Evolutionary conservation across 192 early-diverging fungal genomes (phyloP).

Genomic region (Coemansia sp.): DNA sequence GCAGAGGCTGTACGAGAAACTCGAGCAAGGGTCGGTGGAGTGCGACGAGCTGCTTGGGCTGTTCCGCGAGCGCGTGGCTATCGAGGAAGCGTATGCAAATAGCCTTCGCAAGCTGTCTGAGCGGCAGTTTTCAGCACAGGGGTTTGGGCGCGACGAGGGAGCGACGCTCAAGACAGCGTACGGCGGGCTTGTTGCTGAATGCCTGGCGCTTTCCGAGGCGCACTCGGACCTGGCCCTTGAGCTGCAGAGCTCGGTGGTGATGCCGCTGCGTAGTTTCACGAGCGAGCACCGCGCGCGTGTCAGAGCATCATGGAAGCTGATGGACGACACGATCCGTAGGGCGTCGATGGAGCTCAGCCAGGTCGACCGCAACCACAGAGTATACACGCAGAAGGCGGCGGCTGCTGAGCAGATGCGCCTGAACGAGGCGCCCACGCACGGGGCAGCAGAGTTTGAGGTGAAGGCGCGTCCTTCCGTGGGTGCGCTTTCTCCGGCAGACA

Average conservation of each 20-base stretch:
- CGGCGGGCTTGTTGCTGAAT: constrained; percentile 47
- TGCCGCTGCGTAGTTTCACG: constrained; percentile 47
- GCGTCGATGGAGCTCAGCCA: constrained; percentile 41
- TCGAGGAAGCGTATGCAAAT: constrained; percentile 49
- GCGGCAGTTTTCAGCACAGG: constrained; percentile 22
- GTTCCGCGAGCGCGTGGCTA: constrained; percentile 45
- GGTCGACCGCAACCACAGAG: constrained; percentile 48
- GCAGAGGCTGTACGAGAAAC: constrained; percentile 47
- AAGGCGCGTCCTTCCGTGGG: constrained; percentile 34
- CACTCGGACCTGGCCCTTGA: constrained; percentile 47
- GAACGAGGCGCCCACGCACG: constrained; percentile 20
- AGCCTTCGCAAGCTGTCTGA: constrained; percentile 42
- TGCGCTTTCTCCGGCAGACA: constrained; percentile 7
- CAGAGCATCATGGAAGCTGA: constrained; percentile 48
- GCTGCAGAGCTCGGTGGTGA: constrained; percentile 43
- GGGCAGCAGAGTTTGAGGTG: constrained; percentile 30
- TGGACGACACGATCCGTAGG: constrained; percentile 41
- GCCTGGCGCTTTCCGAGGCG: constrained; percentile 31
- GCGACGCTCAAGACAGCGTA: constrained; percentile 54
- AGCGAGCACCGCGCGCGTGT: constrained; percentile 51
- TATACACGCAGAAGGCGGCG: constrained; percentile 50
- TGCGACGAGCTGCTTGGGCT: constrained; percentile 50
- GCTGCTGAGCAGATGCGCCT: constrained; percentile 43
- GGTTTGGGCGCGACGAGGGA: constrained; percentile 54
- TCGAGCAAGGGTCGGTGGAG: constrained; percentile 49